These are phyloP conservation scores for Flaveria trinervia DNA, from an alignment of 129 eudicot genomes.

Conservation along the genomic window DNA sequence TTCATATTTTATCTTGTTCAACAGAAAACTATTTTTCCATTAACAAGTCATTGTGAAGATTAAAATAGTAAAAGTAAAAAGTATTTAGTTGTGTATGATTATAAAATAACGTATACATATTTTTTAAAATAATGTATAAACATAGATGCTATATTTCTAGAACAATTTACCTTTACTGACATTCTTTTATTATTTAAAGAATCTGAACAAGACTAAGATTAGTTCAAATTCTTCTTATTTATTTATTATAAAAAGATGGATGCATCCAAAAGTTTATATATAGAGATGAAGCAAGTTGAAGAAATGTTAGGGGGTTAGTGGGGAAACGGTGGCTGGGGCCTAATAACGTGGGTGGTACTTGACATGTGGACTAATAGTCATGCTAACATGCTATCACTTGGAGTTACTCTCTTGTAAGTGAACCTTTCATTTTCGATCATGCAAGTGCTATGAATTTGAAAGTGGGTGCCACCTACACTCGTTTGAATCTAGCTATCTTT, in stretches of 20 bases:
- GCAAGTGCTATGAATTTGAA: not conserved
- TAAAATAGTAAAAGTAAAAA: no score
- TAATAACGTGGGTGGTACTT: conserved; percentile 12
- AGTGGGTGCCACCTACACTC: conserved; percentile 3
- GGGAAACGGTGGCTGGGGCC: conserved; percentile 6
- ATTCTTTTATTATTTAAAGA: no score
- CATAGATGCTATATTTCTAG: no score
- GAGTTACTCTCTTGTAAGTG: conserved; percentile 17
- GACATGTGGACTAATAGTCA: conserved; percentile 12
- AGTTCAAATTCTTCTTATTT: not conserved
- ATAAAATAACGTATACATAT: no score
- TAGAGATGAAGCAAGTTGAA: conserved; percentile 5
- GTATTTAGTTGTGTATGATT: no score
- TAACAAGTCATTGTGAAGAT: no score
- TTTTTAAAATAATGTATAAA: no score
- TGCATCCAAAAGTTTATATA: not conserved
- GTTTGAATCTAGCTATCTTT: not conserved
- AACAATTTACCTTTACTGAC: no score
- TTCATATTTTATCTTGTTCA: no score
- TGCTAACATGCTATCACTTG: conserved; percentile 5
- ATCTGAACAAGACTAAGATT: no score
- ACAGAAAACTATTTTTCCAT: no score
- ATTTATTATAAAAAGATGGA: not conserved
- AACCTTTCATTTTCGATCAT: not conserved
- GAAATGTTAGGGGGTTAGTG: conserved; percentile 1